Percentiles rank a stretch among this genome's conserved stretches.
phyloP scores from a whole-genome alignment of 2,329 filamentous ascomycete species.

The Tolypocladium pustulatum region DNA sequence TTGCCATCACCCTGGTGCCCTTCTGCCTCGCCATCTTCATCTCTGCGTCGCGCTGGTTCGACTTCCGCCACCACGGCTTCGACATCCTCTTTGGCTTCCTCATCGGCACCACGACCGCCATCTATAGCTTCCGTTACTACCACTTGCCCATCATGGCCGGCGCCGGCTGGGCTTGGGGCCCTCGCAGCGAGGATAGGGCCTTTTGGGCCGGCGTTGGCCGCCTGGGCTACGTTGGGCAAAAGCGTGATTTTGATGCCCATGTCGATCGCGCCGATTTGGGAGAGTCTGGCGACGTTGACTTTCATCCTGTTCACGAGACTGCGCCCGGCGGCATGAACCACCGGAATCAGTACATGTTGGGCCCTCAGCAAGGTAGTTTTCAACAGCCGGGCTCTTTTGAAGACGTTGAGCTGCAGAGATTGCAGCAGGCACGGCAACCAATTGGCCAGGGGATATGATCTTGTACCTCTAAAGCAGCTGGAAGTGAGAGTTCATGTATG shows the following conservation, averaged over 20 bases:
- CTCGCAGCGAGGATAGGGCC: conserved; percentile 59
- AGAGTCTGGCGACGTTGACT: conserved; percentile 14
- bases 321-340: conserved; percentile 6
- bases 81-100: conserved; percentile 80
- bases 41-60: conserved; percentile 73
- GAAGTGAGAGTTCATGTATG: not conserved
- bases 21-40: conserved; percentile 71
- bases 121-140: conserved; percentile 75
- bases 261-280: conserved; percentile 12
- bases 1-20: conserved; percentile 60
- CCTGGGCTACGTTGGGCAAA: conserved; percentile 41
- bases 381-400: conserved; percentile 10
- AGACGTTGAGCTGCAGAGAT: conserved; percentile 19
- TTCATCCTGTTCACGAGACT: not conserved
- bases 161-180: conserved; percentile 83
- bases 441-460: not conserved
- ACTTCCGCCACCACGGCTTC: conserved; percentile 86
- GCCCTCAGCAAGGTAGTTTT: not conserved
- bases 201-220: conserved; percentile 68
- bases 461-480: not conserved
- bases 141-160: conserved; percentile 66
- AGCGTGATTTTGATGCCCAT: conserved; percentile 13
- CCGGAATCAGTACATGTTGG: conserved; percentile 3
- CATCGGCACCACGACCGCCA: conserved; percentile 61
- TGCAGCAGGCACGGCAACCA: conserved; percentile 4